Conservation (phyloP, 2,329 filamentous ascomycete genomes). For the Aspergillus persii region DNA sequence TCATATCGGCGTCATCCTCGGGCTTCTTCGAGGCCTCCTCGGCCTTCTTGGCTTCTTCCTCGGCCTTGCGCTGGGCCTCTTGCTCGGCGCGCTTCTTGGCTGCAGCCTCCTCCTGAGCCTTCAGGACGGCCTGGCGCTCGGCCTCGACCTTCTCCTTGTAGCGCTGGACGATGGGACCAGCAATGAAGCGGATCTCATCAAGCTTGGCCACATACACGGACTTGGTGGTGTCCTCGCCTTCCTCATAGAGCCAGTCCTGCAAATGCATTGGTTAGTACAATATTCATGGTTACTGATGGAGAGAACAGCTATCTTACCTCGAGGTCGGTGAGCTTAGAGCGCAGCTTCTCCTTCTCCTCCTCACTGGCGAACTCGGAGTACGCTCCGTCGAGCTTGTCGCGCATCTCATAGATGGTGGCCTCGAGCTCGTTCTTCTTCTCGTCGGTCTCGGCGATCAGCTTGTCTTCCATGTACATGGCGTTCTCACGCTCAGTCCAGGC, state of each 20-base stretch:
- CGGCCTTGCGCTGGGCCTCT: conserved; percentile 75
- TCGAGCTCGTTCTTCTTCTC: conserved; percentile 99
- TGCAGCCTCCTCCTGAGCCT: conserved; percentile 63
- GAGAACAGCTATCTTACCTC: conserved; percentile 65
- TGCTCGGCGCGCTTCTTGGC: conserved; percentile 63
- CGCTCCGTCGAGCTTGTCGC: conserved; percentile 89
- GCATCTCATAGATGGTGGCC: conserved; percentile 93
- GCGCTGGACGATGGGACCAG: conserved; percentile 87
- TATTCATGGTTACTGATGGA: conserved; percentile 2
- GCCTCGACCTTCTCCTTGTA: conserved; percentile 93
- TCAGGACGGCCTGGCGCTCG: conserved; percentile 71
- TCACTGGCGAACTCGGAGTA: conserved; percentile 87
- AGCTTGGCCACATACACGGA: conserved; percentile 91
- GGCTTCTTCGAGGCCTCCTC: conserved; percentile 44
- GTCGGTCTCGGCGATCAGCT: conserved; percentile 95
- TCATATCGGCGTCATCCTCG: conserved; percentile 55
- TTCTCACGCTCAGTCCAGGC: conserved; percentile 76
- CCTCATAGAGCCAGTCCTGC: conserved; percentile 97
- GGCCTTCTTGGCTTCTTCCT: conserved; percentile 62
- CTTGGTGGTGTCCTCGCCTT: conserved; percentile 92
- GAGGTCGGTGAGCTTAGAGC: conserved; percentile 73
- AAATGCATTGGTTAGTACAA: conserved; percentile 16
- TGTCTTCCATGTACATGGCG: conserved; percentile 95
- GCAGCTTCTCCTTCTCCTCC: conserved; percentile 86
- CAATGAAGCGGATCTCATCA: conserved; percentile 88